Evolutionary conservation across 2,329 filamentous ascomycete species (phyloP), one percentile per base, ranked within the genome.

Genomic region (Bipolaris bicolor): DNA sequence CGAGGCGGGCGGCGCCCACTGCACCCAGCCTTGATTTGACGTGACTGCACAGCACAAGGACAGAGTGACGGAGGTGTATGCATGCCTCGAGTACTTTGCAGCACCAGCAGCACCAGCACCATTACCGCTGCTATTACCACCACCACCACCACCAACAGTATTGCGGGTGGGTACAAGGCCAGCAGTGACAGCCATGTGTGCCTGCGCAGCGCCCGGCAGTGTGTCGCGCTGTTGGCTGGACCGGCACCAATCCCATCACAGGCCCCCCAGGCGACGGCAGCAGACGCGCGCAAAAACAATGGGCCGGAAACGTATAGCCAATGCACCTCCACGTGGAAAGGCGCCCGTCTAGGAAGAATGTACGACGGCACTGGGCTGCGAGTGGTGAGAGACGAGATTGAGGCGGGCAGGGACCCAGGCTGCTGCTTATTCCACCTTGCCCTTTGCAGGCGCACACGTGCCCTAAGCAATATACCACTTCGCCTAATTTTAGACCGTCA

Each of bases 261-360:
- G 57, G 29, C 55, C n/a, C 45, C 55, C n/a, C 45, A 57, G 31
- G 29, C 47, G 44, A 49, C 53, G 55, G 53, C 57, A 58, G 52
- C 61, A 66, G 63, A 66, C 62, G 64, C 65, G 58, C 62, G 64
- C 63, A 65, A 66, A 55, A 45, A 45, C 43, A 45, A 57, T 47
- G 41, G 49, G 57, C 58, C 44, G 58, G 55, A 48, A 52, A 57
- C 51, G 53, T 47, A 55, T 55, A 41, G 20, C 54, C 60, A 55
- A 57, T 62, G 60, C 57, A 44, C 55, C 59, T 63, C 73, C 72
- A 76, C 73, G 73, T 76, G 72, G 73, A 61, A 60, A 73, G 70
- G 61, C 64, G 63, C 65, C 60, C 62, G 34, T 48, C 62, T 63
- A 63, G 67, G 64, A 31, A 60, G 49, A 55, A 52, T 58, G 56